These are phyloP conservation scores for Lumnitzera littorea DNA, from an alignment of 345 rosid species.

Conservation along the genomic window DNA sequence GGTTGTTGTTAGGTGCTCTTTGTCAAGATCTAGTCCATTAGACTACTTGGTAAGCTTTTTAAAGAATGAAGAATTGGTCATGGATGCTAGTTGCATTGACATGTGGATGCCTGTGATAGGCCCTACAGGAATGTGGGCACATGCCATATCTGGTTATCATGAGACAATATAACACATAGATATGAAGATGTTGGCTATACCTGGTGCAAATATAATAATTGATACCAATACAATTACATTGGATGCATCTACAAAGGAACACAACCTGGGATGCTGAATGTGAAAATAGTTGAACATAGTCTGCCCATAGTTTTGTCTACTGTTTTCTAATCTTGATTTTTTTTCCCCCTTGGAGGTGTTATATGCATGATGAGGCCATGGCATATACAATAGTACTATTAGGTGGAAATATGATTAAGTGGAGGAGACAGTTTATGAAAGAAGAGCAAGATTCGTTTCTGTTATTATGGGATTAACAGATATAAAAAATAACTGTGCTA, in stretches of 20 bases:
- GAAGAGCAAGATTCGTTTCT: too few species aligned
- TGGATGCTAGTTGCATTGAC: constrained; percentile 21
- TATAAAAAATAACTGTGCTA: too few species aligned
- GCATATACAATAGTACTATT: too few species aligned
- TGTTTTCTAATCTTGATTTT: not conserved
- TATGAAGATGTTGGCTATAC: constrained; percentile 2
- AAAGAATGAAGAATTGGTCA: constrained; percentile 22
- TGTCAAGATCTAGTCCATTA: constrained; percentile 60
- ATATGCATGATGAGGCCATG: not conserved
- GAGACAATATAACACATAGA: not conserved
- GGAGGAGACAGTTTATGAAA: too few species aligned
- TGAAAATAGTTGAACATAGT: too few species aligned
- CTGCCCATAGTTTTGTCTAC: not conserved
- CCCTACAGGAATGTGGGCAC: constrained; percentile 10
- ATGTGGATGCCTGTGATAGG: constrained; percentile 25
- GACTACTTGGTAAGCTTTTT: constrained; percentile 24
- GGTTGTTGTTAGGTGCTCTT: constrained; percentile 59
- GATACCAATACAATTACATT: constrained; percentile 1
- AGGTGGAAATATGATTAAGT: too few species aligned
- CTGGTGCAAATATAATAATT: not conserved
- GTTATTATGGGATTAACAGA: too few species aligned
- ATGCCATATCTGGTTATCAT: constrained; percentile 9
- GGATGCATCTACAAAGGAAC: constrained; percentile 13
- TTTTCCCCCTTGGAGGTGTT: not conserved
- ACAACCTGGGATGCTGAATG: not conserved